These are phyloP conservation scores for Dalechampia spathulata DNA, from an alignment of 441 rosid species.

Conservation along the genomic window DNA sequence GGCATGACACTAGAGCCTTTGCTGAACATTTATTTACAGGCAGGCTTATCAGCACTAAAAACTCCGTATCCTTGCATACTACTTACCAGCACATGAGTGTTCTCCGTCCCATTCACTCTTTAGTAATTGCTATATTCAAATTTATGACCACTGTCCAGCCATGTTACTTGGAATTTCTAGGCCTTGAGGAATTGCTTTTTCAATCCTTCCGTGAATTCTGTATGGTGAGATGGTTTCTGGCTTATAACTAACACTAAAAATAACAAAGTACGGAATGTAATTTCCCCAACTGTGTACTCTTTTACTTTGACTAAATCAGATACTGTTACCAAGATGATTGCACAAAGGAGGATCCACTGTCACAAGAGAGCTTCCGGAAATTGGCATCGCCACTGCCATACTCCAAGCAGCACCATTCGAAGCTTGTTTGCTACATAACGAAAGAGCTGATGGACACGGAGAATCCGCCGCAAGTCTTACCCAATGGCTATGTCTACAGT, in stretches of 20 bases:
- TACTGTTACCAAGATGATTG: slow-evolving; percentile 74
- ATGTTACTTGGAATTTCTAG: no score
- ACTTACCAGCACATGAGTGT: no score
- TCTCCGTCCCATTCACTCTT: no score
- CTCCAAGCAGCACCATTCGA: slow-evolving; percentile 92
- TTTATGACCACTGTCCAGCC: no score
- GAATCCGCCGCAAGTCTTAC: slow-evolving; percentile 93
- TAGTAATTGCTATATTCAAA: no score
- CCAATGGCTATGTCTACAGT: slow-evolving; percentile 90
- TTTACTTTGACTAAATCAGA: slow-evolving; percentile 52
- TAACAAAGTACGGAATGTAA: not conserved
- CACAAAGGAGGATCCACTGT: slow-evolving; percentile 88
- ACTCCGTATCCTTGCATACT: slow-evolving; percentile 93
- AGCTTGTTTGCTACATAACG: slow-evolving; percentile 91
- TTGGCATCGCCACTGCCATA: slow-evolving; percentile 73
- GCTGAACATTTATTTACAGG: slow-evolving; percentile 82
- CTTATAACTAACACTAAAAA: no score
- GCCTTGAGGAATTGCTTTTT: no score
- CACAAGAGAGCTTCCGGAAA: slow-evolving; percentile 84
- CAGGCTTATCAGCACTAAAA: slow-evolving; percentile 91
- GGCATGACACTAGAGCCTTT: slow-evolving; percentile 95
- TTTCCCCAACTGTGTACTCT: slow-evolving; percentile 14
- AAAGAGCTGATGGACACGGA: slow-evolving; percentile 94
- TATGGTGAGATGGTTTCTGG: no score
- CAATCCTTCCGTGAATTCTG: no score